Evolutionary conservation across 306 rosid genomes (phyloP), one percentile per base, ranked within the genome.

Genomic region (Trifolium fragiferum): DNA sequence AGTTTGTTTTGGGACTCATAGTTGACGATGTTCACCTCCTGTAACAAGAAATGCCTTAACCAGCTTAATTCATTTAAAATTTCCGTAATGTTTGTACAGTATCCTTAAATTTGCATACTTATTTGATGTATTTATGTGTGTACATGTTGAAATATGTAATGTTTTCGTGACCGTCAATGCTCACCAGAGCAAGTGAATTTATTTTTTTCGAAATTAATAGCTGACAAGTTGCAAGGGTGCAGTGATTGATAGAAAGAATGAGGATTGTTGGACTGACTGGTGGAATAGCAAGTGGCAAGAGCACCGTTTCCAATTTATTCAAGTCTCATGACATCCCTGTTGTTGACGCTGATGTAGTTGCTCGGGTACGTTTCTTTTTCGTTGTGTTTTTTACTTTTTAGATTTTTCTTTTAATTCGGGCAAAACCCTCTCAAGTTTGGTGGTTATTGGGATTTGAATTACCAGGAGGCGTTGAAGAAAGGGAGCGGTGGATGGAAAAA

Each of bases 231-330:
- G 43, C 21, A 30, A 60, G 66, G 20, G 41, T 60, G 66, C 66
- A 14, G 40, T 59, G 38, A 27, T 27, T 1, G 65, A 59, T 59
- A 59, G 20, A 27, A 60, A 10, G 19, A 62, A 89, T 91, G 98
- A 88, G 97, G 81, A 85, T 91, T 0, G 85, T 89, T 67, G 97
- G 98, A 20, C 82, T 91, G 23, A 91, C 93, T 0, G 96, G 95
- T 37, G 97, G 98, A 80, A 91, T 91, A 46, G 77, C 95, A 0
- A 90, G 93, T 1, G 96, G 96, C 59, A 94, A 94, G 84, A 94
- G 96, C 83, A 90, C 96, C 0, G 92, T 88, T 38, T 92, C 97
- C 50, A 82, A 85, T 83, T 91, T 87, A 19, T 94, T 94, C 92
- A 90, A 85, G 78, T 75, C 90, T 51, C 76, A 89, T 5, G 87